phyloP scores from a whole-genome alignment of 2,329 filamentous ascomycete genomes.

The Rosellinia necatrix region DNA sequence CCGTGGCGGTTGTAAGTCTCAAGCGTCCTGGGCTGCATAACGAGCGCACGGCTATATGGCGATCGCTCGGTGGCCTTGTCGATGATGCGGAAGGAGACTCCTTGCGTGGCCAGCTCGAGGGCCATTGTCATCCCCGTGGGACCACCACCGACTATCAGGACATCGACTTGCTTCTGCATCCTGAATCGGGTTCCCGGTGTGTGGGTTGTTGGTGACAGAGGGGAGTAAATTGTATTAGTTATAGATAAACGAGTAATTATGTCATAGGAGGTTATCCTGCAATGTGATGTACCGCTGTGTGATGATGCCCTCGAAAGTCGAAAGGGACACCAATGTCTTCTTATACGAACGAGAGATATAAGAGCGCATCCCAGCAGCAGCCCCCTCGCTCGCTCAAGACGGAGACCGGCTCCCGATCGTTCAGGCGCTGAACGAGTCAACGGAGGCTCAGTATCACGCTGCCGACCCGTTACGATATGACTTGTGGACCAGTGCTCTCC shows the following conservation, averaged over 20 bases:
- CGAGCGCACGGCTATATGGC: slow-evolving; percentile 48
- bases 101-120: slow-evolving; percentile 32
- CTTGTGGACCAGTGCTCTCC: slow-evolving; percentile 6
- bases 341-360: slow-evolving; percentile 19
- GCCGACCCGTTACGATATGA: slow-evolving; percentile 13
- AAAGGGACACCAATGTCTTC: background rate
- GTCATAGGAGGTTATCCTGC: background rate
- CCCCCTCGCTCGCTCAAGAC: slow-evolving; percentile 6
- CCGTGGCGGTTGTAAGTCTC: slow-evolving; percentile 55
- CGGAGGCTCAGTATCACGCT: background rate
- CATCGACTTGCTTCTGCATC: slow-evolving; percentile 25
- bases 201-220: background rate
- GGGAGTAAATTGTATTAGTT: background rate
- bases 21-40: slow-evolving; percentile 54
- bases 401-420: slow-evolving; percentile 8
- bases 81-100: slow-evolving; percentile 35
- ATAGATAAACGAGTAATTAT: background rate
- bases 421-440: background rate
- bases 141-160: slow-evolving; percentile 34
- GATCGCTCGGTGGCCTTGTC: slow-evolving; percentile 38
- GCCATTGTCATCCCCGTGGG: slow-evolving; percentile 34
- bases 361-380: background rate
- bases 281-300: background rate
- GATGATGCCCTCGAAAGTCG: background rate
- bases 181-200: background rate